Base-by-base conservation (phyloP, 2,329 filamentous ascomycete genomes). In the Fusarium sp. region DNA sequence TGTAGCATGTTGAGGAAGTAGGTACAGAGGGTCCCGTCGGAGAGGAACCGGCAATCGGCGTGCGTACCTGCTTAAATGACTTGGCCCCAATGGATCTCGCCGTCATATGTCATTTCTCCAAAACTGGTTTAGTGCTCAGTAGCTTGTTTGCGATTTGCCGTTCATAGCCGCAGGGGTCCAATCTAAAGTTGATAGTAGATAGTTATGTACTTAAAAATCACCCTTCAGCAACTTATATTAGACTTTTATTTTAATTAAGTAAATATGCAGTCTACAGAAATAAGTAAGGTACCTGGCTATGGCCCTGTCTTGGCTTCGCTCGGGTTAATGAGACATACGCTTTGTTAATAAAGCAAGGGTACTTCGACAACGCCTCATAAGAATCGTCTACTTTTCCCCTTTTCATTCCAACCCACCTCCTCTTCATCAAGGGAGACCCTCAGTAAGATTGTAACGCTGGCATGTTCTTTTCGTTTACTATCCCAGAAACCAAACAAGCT, bases 1-100 rank as follows among this genome's bases (percentile, higher is more conserved):
- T 55, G 57, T 23, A 39, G 33, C 39, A 39, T 23, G 51, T 23
- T 35, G 31, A 52, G 49, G 23, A 25, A 52, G 48, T 51, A 29
- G 31, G 37, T 35, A 52, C 23, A 42, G 39, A 42, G 38, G 54
- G 29, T 44, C 25, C 51, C 21, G 15, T 75, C 68, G 67, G 73
- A 68, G 66, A 63, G 73, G 67, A 66, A 69, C 72, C 73, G 68
- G 75, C 62, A 75, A 63, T 66, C 69, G 60, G 72, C 66, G 70
- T 71, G 64, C 64, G 72, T 70, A 60, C 72, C 63, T 77, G 60
- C 63, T 63, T 69, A 54, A 72, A 44, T 66, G 65, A 67, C 55
- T 61, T 73, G 64, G 57, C 68, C 57, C 51, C 35, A 44, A 42
- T 55, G 16, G 21, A 45, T 68, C 69, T 65, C 73, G 69, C 72